Evolutionary conservation across 2,329 filamentous ascomycete genomes (phyloP).

Genomic region (Penicillium sp.): DNA sequence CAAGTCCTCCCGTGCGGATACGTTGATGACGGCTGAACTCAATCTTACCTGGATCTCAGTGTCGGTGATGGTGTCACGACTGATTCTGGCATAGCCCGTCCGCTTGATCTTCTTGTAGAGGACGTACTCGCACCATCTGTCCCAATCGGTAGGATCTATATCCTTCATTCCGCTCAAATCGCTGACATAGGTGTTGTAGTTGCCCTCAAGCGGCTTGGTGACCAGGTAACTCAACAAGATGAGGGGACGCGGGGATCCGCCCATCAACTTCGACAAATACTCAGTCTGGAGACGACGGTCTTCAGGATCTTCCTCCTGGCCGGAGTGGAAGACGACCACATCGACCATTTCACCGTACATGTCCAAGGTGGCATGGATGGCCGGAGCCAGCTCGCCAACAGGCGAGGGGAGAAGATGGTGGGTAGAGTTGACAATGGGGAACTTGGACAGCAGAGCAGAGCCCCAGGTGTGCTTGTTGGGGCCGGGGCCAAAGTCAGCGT

Average conservation of each 20-base stretch:
- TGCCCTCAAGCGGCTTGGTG: constrained; percentile 82
- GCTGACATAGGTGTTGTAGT: constrained; percentile 95
- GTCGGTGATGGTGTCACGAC: constrained; percentile 87
- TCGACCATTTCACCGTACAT: constrained; percentile 88
- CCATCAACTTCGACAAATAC: constrained; percentile 88
- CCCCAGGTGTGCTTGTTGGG: constrained; percentile 99
- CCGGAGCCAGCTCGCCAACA: constrained; percentile 89
- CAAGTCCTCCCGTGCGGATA: constrained; percentile 6
- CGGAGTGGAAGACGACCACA: constrained; percentile 97
- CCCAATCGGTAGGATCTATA: constrained; percentile 89
- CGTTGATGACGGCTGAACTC: background rate
- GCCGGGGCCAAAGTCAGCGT: constrained; percentile 93
- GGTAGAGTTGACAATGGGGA: constrained; percentile 94
- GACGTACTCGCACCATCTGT: constrained; percentile 99
- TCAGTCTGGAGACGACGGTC: constrained; percentile 82
- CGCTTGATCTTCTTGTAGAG: constrained; percentile 85
- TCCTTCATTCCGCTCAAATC: constrained; percentile 87
- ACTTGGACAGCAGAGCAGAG: constrained; percentile 86
- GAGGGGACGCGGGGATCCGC: constrained; percentile 70
- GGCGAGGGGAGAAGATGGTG: constrained; percentile 93
- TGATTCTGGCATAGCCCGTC: constrained; percentile 85
- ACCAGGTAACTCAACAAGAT: constrained; percentile 91
- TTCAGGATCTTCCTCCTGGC: constrained; percentile 93
- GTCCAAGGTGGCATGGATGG: constrained; percentile 93
- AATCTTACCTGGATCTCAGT: constrained; percentile 80